A percentile compares a stretch with the other conserved stretches of the same genome.
phyloP scores from a whole-genome alignment of 441 rosid species.

The Kokia cookei region DNA sequence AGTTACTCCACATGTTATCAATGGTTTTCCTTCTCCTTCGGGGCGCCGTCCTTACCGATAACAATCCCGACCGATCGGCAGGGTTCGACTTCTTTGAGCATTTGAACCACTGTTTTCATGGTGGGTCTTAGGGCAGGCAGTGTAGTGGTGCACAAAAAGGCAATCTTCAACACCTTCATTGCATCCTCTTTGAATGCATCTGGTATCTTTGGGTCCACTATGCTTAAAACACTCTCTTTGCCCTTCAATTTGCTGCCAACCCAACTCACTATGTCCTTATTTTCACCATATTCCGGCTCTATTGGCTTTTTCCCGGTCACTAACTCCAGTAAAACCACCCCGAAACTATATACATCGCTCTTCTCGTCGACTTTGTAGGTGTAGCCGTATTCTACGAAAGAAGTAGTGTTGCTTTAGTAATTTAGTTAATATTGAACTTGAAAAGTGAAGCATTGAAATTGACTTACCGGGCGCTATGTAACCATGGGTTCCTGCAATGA shows the following conservation, averaged over 20 bases:
- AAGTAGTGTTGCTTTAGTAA: too few species aligned
- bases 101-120: conserved; percentile 79
- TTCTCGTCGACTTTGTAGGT: conserved; percentile 77
- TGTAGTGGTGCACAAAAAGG: conserved; percentile 60
- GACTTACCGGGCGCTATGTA: conserved; percentile 93
- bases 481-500: conserved; percentile 92
- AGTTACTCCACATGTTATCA: background rate
- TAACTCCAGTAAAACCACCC: conserved; percentile 87
- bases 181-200: conserved; percentile 55
- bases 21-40: conserved; percentile 26
- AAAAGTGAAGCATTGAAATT: background rate
- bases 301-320: conserved; percentile 80
- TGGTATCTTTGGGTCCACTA: conserved; percentile 64
- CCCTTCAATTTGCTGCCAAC: conserved; percentile 50
- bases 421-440: background rate
- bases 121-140: conserved; percentile 63
- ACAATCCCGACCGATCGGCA: conserved; percentile 50
- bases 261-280: conserved; percentile 77
- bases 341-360: conserved; percentile 90
- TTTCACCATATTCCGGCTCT: conserved; percentile 73
- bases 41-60: conserved; percentile 39
- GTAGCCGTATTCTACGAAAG: conserved; percentile 72
- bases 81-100: conserved; percentile 77
- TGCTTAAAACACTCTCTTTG: conserved; percentile 42
- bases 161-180: conserved; percentile 56